Evolutionary conservation across 306 rosid genomes (phyloP).

Genomic region (Hippophae gyantsensis): DNA sequence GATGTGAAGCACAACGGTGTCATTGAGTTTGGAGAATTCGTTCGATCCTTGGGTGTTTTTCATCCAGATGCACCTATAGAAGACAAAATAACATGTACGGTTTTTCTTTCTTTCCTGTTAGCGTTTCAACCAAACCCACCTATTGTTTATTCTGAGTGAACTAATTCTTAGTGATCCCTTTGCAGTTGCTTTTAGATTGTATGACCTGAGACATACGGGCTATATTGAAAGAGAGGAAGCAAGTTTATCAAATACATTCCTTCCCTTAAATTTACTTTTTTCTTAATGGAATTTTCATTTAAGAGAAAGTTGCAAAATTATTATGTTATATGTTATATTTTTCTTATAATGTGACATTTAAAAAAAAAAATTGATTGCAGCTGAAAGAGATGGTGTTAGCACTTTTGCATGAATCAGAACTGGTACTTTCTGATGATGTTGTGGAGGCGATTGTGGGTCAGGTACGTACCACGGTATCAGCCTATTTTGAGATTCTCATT

Average conservation of each 20-base stretch:
- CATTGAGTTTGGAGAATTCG: constrained; percentile 81
- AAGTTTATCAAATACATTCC: constrained; percentile 3
- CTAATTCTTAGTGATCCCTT: constrained; percentile 19
- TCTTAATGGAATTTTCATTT: not conserved
- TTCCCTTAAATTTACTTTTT: not conserved
- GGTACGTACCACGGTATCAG: constrained; percentile 28
- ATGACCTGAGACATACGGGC: constrained; percentile 82
- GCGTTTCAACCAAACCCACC: no score
- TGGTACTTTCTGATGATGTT: constrained; percentile 63
- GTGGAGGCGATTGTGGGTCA: constrained; percentile 67
- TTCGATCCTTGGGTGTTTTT: constrained; percentile 66
- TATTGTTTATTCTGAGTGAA: not conserved
- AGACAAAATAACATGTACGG: constrained; percentile 66
- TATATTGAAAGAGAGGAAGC: constrained; percentile 81
- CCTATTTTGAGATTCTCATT: not conserved
- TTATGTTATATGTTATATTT: not conserved
- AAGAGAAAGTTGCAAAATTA: no score
- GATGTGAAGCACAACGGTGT: constrained; percentile 72
- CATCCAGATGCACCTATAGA: constrained; percentile 64
- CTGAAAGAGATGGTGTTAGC: constrained; percentile 86
- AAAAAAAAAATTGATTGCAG: constrained; percentile 29
- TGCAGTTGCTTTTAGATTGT: constrained; percentile 83
- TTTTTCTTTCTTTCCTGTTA: constrained; percentile 3
- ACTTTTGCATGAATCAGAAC: constrained; percentile 71
- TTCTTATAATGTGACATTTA: not conserved